Evolutionary conservation across 2,329 filamentous ascomycete genomes (phyloP).

Genomic region (Aspergillus alliaceus): DNA sequence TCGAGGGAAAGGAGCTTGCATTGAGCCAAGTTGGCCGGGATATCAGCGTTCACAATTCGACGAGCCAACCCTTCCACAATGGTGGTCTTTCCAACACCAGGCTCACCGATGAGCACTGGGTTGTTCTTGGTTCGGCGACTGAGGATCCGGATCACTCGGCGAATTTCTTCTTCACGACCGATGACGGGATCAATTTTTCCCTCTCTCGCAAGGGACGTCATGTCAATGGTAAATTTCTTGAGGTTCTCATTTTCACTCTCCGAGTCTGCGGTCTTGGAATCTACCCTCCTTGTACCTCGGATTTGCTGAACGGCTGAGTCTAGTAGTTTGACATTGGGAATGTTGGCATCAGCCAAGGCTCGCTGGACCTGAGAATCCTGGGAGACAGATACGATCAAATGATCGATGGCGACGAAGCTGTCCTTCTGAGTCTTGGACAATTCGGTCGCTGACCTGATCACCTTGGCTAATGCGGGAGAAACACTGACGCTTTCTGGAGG

Average conservation of each 20-base stretch:
- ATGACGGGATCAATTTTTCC: constrained; percentile 98
- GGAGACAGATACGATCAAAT: constrained; percentile 80
- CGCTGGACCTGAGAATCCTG: constrained; percentile 75
- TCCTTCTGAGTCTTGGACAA: constrained; percentile 98
- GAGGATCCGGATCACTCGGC: constrained; percentile 85
- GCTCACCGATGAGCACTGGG: constrained; percentile 94
- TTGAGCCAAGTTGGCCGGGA: constrained; percentile 89
- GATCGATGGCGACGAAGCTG: constrained; percentile 89
- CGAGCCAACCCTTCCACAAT: constrained; percentile 95
- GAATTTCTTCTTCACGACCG: constrained; percentile 92
- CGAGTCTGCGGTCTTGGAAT: constrained; percentile 90
- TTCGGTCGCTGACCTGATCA: constrained; percentile 81
- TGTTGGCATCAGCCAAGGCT: constrained; percentile 78
- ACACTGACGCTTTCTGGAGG: constrained; percentile 86
- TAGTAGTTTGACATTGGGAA: constrained; percentile 87
- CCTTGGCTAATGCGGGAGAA: constrained; percentile 76
- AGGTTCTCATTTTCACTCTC: constrained; percentile 94
- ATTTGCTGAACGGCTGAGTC: constrained; percentile 90
- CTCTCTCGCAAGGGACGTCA: constrained; percentile 94
- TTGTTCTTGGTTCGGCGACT: constrained; percentile 98
- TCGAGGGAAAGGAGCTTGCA: constrained; percentile 95
- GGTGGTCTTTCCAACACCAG: constrained; percentile 97
- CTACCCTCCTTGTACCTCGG: constrained; percentile 86
- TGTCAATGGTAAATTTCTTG: constrained; percentile 97
- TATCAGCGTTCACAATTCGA: constrained; percentile 93